These are phyloP conservation scores for Kregervanrija delftensis DNA, from an alignment of 805 yeast species.

Conservation along the genomic window DNA sequence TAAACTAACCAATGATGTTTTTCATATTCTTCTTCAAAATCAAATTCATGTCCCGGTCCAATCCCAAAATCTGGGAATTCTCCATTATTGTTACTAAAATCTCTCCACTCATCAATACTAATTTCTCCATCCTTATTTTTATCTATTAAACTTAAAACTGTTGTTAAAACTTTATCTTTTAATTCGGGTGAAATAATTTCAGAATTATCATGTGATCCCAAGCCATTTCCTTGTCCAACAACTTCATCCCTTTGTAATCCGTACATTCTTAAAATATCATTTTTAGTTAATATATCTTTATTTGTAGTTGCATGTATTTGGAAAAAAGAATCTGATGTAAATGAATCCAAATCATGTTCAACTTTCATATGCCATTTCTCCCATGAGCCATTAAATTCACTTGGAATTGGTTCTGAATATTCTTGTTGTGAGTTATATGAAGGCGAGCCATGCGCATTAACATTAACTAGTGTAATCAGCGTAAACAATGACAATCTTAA, in stretches of 20 bases:
- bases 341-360: conserved; percentile 47
- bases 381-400: conserved; percentile 50
- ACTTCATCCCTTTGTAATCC: conserved; percentile 68
- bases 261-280: conserved; percentile 72
- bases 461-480: background rate
- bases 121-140: conserved; percentile 58
- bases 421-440: conserved; percentile 7
- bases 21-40: conserved; percentile 89
- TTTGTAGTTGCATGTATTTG: conserved; percentile 65
- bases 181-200: conserved; percentile 51
- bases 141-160: conserved; percentile 58
- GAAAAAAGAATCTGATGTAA: conserved; percentile 58
- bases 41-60: conserved; percentile 85
- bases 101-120: conserved; percentile 62
- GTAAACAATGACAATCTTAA: background rate
- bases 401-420: conserved; percentile 42
- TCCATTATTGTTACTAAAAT: conserved; percentile 54
- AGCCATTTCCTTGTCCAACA: conserved; percentile 86
- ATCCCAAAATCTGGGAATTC: conserved; percentile 86
- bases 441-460: background rate
- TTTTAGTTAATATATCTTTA: conserved; percentile 46
- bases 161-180: conserved; percentile 46
- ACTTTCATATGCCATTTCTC: conserved; percentile 85
- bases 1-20: conserved; percentile 89
- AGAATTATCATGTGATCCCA: conserved; percentile 70